These are phyloP conservation scores for Casuarina cunninghamiana DNA, from an alignment of 306 rosid species.

Conservation along the genomic window DNA sequence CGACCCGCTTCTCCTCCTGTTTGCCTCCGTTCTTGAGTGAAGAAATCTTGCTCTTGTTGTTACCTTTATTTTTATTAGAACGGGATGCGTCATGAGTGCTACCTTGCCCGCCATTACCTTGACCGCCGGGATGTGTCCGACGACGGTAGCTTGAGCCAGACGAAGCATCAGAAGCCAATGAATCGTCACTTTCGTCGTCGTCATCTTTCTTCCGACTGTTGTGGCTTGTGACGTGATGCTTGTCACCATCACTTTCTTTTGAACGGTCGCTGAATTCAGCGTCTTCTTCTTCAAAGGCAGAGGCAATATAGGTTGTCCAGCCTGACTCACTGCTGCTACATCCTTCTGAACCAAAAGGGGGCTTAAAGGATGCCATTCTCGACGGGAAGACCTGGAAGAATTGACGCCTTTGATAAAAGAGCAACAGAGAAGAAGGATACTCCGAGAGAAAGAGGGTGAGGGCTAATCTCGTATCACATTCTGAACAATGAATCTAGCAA, in stretches of 20 bases:
- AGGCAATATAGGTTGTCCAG: slow-evolving; percentile 76
- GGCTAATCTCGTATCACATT: neutral
- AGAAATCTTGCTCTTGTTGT: slow-evolving; percentile 33
- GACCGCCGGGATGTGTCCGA: slow-evolving; percentile 4
- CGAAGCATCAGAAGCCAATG: slow-evolving; percentile 87
- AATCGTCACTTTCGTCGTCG: slow-evolving; percentile 73
- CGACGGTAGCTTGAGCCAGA: slow-evolving; percentile 56
- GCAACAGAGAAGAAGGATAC: neutral
- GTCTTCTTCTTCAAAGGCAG: slow-evolving; percentile 69
- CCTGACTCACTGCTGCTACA: slow-evolving; percentile 91
- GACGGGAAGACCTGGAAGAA: neutral
- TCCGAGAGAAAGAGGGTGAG: neutral
- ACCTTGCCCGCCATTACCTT: slow-evolving; percentile 32
- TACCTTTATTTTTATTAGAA: slow-evolving; percentile 47
- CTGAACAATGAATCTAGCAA: neutral
- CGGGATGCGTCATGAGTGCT: slow-evolving; percentile 26
- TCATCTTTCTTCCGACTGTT: slow-evolving; percentile 17
- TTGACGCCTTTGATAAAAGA: neutral
- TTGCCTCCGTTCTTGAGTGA: slow-evolving; percentile 44
- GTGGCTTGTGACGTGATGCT: neutral
- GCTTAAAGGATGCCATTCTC: neutral
- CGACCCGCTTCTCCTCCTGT: slow-evolving; percentile 60
- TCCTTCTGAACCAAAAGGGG: slow-evolving; percentile 7
- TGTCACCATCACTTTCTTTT: slow-evolving; percentile 19
- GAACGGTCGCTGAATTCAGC: slow-evolving; percentile 41